Base-by-base conservation (phyloP, 2,329 filamentous ascomycete genomes). In the Diaporthe vexans region DNA sequence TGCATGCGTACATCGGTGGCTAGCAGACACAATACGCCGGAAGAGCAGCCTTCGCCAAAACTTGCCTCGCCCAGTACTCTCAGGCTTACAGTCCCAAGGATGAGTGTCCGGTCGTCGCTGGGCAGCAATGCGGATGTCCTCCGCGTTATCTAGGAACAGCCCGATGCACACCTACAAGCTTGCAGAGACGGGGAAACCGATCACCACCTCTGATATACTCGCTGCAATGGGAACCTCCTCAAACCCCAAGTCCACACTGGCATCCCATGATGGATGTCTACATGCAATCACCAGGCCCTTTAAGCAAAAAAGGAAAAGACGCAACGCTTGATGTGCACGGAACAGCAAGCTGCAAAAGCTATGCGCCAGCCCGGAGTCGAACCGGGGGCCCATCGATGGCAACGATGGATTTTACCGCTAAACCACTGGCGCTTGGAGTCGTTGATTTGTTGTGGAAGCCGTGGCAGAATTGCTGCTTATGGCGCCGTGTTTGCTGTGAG, bases 381-480 rank as follows among this genome's bases (percentile, higher is more conserved):
- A 71, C 68, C 68, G 68, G 68, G 68, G 68, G 68, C 68, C 68
- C 68, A 71, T 71, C 68, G 68, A 71, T 58, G 54, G 54, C 54
- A 71, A 57, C 57, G 69, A 71, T 71, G 69, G 63, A 71, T 71
- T 58, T 59, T 71, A 58, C 71, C 63, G 67, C 72, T 73, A 69
- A 57, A 61, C 43, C 72, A 61, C 46, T 70, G 63, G 65, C 72
- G 51, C 69, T 10, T 48, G 21, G 19, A 21, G 21, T 24, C 4
- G 46, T 51, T n/a, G 46, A 48, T 51, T 21, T 48, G 46, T 58
- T 43, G 29, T 67, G 21, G 6, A 1, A 37, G 29, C 0, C 29
- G 21, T 1, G 21, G 43, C 29, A 24, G 21, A 59, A 29, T 46
- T 40, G 54, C 2, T 21, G 15, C 0, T 58, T 0, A 58, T 59